A percentile compares a stretch with the other conserved stretches of the same genome.
phyloP scores from a whole-genome alignment of 106 monocot species.

The Narthecium ossifragum region DNA sequence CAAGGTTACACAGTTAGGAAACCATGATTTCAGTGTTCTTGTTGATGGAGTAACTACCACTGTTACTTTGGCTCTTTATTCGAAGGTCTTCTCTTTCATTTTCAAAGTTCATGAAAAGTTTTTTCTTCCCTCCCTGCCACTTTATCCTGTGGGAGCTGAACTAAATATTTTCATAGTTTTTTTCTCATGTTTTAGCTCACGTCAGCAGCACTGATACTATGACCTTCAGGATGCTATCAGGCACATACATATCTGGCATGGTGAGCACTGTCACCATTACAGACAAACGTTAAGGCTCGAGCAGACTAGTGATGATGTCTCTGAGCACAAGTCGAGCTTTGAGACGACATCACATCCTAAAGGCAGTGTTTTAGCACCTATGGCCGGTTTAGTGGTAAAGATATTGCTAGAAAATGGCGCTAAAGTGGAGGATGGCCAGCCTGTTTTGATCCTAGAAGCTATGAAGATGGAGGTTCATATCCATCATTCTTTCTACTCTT shows the following conservation, averaged over 20 bases:
- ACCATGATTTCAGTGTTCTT: constrained; percentile 61
- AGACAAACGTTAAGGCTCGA: constrained; percentile 39
- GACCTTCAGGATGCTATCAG: constrained; percentile 65
- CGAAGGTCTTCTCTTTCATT: constrained; percentile 33
- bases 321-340: constrained; percentile 25
- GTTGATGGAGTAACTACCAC: constrained; percentile 44
- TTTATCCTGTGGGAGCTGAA: too few relatives aligned
- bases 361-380: constrained; percentile 90
- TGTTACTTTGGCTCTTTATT: constrained; percentile 60
- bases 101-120: too few relatives aligned
- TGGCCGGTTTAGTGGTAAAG: constrained; percentile 94
- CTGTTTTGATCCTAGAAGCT: constrained; percentile 86
- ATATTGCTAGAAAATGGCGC: constrained; percentile 74
- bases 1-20: constrained; percentile 42
- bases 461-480: constrained; percentile 98
- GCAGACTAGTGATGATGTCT: constrained; percentile 36
- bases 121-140: too few relatives aligned
- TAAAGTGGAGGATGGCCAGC: constrained; percentile 68
- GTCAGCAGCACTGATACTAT: too few relatives aligned
- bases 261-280: constrained; percentile 71
- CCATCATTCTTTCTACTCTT: constrained; percentile 1
- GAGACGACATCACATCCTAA: constrained; percentile 43
- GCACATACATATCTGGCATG: constrained; percentile 89
- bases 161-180: background rate
- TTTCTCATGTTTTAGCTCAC: too few relatives aligned